Percentiles rank a stretch among this genome's conserved stretches.
phyloP scores from a whole-genome alignment of 345 rosid genomes.

The Citrus mangshanensis region DNA sequence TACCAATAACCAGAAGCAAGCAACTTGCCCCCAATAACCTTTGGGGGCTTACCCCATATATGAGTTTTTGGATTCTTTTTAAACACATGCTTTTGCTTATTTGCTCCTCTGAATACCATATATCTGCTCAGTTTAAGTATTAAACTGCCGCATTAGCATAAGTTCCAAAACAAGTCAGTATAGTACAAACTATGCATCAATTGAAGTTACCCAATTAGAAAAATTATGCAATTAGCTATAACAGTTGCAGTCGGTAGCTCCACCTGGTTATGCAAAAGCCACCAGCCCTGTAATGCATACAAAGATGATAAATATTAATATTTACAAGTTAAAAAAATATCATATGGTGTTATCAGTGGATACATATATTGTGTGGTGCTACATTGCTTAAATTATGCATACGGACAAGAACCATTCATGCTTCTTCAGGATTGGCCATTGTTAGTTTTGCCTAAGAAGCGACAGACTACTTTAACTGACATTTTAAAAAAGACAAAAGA shows the following conservation, averaged over 20 bases:
- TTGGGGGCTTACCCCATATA: slow-evolving; percentile 87
- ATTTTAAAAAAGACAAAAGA: background rate
- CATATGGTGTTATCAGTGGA: background rate
- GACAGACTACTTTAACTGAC: background rate
- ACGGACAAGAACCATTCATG: background rate
- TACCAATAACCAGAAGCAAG: slow-evolving; percentile 98
- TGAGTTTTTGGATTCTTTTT: slow-evolving; percentile 77
- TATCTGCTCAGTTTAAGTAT: slow-evolving; percentile 40
- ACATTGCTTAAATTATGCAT: background rate
- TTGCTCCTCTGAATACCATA: slow-evolving; percentile 85
- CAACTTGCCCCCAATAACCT: slow-evolving; percentile 79
- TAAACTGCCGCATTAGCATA: background rate
- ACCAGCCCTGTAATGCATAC: slow-evolving; percentile 67
- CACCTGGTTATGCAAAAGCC: slow-evolving; percentile 82
- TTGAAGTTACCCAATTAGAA: slow-evolving; percentile 65
- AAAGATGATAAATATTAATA: slow-evolving; percentile 2
- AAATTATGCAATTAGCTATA: slow-evolving; percentile 56
- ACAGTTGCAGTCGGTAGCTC: slow-evolving; percentile 56
- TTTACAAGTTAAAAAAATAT: background rate
- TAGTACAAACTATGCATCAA: background rate
- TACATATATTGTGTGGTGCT: background rate
- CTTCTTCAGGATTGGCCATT: background rate
- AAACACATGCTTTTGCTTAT: slow-evolving; percentile 87
- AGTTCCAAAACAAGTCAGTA: background rate
- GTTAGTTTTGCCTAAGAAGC: background rate